These are phyloP conservation scores for Eucalyptus pauciflora DNA, from an alignment of 345 rosid genomes.

Conservation along the genomic window DNA sequence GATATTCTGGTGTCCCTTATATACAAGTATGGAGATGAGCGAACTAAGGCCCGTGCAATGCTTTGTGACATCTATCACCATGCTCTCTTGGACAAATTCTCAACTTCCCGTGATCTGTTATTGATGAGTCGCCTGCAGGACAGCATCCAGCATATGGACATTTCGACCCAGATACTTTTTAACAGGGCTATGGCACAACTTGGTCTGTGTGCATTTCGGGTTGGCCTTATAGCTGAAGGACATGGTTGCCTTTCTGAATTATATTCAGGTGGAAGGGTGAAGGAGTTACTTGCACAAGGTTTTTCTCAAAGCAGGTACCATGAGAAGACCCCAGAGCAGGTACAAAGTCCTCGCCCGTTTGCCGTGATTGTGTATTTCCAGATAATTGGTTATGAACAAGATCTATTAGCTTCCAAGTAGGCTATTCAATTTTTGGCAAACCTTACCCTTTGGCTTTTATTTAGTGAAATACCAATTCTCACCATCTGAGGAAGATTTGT, in stretches of 20 bases:
- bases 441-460: background rate
- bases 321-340: constrained; percentile 99
- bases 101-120: constrained; percentile 66
- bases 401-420: background rate
- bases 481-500: background rate
- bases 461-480: background rate
- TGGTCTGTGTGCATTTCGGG: constrained; percentile 86
- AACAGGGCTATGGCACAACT: constrained; percentile 97
- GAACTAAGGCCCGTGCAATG: constrained; percentile 98
- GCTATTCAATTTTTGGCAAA: background rate
- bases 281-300: constrained; percentile 97
- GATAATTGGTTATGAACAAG: background rate
- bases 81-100: constrained; percentile 74
- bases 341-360: background rate
- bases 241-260: constrained; percentile 88
- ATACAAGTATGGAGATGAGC: constrained; percentile 85
- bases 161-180: constrained; percentile 87
- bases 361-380: background rate
- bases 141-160: constrained; percentile 77
- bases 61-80: constrained; percentile 93
- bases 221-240: constrained; percentile 65
- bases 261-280: constrained; percentile 87
- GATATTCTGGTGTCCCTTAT: constrained; percentile 79
- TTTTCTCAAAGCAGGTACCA: constrained; percentile 84
- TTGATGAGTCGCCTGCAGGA: constrained; percentile 96